These are phyloP conservation scores for Raddia guianensis DNA, from an alignment of 176 grass and related monocot species.

Conservation along the genomic window DNA sequence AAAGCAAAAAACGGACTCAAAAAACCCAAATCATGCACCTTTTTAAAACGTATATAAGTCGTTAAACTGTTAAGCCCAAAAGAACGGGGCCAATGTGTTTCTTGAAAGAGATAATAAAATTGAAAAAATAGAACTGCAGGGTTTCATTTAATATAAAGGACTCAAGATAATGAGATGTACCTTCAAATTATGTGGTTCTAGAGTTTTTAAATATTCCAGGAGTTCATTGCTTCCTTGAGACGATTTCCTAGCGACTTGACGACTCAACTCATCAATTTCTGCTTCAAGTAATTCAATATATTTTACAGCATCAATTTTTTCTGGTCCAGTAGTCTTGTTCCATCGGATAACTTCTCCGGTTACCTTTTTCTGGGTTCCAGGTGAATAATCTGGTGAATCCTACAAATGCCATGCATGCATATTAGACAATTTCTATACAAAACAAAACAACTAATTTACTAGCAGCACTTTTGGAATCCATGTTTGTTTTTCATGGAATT, in stretches of 20 bases:
- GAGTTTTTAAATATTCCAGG: constrained; percentile 79
- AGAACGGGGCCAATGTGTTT: not conserved
- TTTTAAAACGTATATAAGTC: too few species aligned
- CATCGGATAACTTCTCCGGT: constrained; percentile 89
- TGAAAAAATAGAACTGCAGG: not conserved
- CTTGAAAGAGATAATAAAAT: not conserved
- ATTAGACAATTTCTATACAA: not conserved
- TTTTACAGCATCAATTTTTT: constrained; percentile 87
- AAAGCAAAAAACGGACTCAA: too few species aligned
- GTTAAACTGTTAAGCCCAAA: too few species aligned
- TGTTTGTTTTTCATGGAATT: not conserved
- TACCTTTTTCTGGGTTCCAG: constrained; percentile 91
- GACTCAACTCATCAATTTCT: constrained; percentile 84
- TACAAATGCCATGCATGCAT: constrained; percentile 37
- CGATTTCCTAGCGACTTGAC: constrained; percentile 66
- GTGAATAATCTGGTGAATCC: constrained; percentile 72
- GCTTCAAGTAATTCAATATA: constrained; percentile 93
- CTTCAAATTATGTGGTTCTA: constrained; percentile 98
- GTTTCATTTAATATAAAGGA: not conserved
- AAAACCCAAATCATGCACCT: too few species aligned
- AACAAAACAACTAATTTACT: not conserved
- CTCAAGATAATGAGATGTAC: constrained; percentile 34
- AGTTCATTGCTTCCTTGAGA: constrained; percentile 77
- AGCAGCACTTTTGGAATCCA: not conserved
- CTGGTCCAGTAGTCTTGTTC: constrained; percentile 80